Evolutionary conservation across 768 basidiomycete genomes (phyloP), one percentile per base, ranked within the genome.

Genomic region (Tricholoma furcatifolium): DNA sequence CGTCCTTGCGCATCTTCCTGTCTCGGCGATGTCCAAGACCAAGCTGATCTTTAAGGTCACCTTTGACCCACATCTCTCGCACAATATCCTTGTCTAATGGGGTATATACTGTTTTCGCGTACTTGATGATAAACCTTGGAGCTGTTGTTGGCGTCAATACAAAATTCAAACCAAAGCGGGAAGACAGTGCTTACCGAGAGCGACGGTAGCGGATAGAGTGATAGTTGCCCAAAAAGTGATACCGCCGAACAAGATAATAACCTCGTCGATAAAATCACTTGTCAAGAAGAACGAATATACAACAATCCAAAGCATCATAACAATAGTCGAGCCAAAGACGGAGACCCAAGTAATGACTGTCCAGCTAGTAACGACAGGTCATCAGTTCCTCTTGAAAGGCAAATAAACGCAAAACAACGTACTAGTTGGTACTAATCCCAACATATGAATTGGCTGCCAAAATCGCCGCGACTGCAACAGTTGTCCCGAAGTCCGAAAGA

Each of bases 51-150:
- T 93, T 93, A 51, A 93, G 76, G 62, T 92, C 84, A 3, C 91
- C 91, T 53, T 67, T 62, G 4, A 93, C 89, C 91, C 90, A 93
- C 82, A 85, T 88, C 74, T 98, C 96, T 24, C 96, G 85, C 7
- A 98, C 77, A 51, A 98, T 85, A 61, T 97, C 91, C 65, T 84
- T 88, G 76, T 98, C 96, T 15, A 85, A 73, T 2, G 95, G 94
- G 43, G 67, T 70, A 62, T 94, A 97, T 1, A 85, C 79, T 1
- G 84, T 75, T 9, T 79, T 74, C 55, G 87, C 63, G 65, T 81
- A 92, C 63, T 91, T 91, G 69, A 84, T 74, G 30, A 95, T 49
- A 74, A 91, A 93, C 14, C 91, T 82, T 0, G 96, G 96, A 5
- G 84, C 91, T 92, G 49, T 30, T 12, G 45, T 10, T 39, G 47